Conservation (phyloP, 208 protist species). For the Trypanosoma cruzi region DNA sequence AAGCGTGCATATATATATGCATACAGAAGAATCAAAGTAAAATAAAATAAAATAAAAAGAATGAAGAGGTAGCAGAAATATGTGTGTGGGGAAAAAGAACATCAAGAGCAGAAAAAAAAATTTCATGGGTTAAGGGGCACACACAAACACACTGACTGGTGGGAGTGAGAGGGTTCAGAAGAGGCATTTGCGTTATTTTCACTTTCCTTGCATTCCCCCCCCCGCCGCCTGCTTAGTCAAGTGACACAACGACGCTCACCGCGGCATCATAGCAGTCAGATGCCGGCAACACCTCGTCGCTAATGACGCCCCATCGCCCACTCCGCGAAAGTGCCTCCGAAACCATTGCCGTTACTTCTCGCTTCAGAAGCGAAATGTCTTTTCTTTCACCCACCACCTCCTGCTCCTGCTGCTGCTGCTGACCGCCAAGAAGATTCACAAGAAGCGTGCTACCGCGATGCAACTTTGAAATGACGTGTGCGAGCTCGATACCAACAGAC, state of each 20-base stretch:
- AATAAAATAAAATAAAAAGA: slow-evolving; percentile 7
- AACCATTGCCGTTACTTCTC: neutral
- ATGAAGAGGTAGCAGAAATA: neutral
- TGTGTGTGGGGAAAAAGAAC: neutral
- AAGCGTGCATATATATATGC: neutral
- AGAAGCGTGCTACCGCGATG: slow-evolving; percentile 17
- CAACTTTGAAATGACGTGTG: slow-evolving; percentile 25
- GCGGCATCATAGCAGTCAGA: slow-evolving; percentile 61
- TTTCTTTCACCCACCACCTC: neutral
- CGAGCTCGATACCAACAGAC: neutral
- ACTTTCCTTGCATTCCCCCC: neutral
- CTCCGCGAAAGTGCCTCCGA: slow-evolving; percentile 17
- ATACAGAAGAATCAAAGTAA: neutral
- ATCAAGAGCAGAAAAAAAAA: neutral
- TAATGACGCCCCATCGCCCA: slow-evolving; percentile 62
- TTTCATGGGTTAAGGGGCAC: neutral
- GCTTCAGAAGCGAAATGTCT: neutral
- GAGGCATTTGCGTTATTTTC: neutral
- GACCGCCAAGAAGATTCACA: slow-evolving; percentile 14
- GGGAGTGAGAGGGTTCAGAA: too few relatives aligned
- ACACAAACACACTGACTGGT: neutral
- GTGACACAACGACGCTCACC: slow-evolving; percentile 54
- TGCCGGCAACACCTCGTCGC: slow-evolving; percentile 69
- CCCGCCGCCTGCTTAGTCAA: slow-evolving; percentile 32
- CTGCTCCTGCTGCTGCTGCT: neutral